A percentile compares a stretch with the other conserved stretches of the same genome.
Evolutionary conservation across 2,329 filamentous ascomycete species (phyloP).

Genomic region (Cladosporium austrohemisphaericum): DNA sequence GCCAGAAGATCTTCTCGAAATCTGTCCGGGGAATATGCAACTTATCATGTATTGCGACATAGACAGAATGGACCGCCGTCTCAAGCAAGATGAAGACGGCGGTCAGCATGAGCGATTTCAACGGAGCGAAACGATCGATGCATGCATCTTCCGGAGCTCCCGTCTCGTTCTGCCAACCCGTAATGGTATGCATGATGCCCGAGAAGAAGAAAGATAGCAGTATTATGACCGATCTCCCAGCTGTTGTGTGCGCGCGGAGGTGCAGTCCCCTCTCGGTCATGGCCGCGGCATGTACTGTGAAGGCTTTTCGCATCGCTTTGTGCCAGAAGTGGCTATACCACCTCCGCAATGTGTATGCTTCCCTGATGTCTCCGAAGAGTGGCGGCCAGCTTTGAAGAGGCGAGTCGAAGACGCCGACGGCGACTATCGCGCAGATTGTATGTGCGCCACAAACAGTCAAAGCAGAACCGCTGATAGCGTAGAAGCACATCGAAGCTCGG

Average conservation of each 20-base stretch:
- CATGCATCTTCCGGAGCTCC: not conserved
- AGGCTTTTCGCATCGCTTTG: slow-evolving; percentile 12
- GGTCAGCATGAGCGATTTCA: slow-evolving; percentile 1
- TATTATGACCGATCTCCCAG: not conserved
- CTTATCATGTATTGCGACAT: not conserved
- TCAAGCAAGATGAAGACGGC: slow-evolving; percentile 3
- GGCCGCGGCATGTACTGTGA: slow-evolving; percentile 7
- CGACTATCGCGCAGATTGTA: slow-evolving; percentile 8
- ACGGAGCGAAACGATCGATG: not conserved
- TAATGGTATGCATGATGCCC: slow-evolving; percentile 10
- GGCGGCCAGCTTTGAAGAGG: slow-evolving; percentile 9
- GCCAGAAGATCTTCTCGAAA: slow-evolving; percentile 2
- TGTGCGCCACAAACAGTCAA: slow-evolving; percentile 3
- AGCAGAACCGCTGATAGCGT: slow-evolving; percentile 5
- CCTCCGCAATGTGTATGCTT: slow-evolving; percentile 11
- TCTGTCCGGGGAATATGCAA: slow-evolving; percentile 7
- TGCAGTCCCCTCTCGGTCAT: not conserved
- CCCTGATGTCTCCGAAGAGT: not conserved
- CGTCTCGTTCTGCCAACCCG: slow-evolving; percentile 3
- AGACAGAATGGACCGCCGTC: not conserved
- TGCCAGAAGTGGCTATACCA: slow-evolving; percentile 16
- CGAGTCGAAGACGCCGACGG: slow-evolving; percentile 7
- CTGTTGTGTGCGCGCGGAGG: not conserved
- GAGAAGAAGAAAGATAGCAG: slow-evolving; percentile 11
- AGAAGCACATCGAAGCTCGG: slow-evolving; percentile 3